Evolutionary conservation across 306 rosid genomes (phyloP), one percentile per base, ranked within the genome.

Genomic region (barrel medic (Medicago truncatula)): DNA sequence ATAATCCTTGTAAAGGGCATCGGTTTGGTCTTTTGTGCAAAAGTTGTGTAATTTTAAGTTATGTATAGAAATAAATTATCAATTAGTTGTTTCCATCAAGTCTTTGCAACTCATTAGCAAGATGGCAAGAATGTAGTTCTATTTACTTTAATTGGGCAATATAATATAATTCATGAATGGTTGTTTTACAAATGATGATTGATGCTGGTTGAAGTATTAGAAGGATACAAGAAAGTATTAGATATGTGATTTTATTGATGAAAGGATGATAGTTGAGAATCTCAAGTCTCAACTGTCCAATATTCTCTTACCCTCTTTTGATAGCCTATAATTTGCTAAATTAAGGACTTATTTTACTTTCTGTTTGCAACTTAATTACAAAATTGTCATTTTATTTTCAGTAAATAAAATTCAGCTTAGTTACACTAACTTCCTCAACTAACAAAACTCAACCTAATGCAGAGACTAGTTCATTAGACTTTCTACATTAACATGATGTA

Each of bases 41-140:
- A 75, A 75, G 52, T 75, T 67, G 77, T 82, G 86, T 78, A 75
- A 71, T 71, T 80, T 68, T 23, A 31, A 44, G 13, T 25, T 39
- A 41, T 58, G 84, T 79, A 76, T 66, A 71, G 82, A 66, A 70
- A 80, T 76, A 80, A 72, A 80, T 76, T 76, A 66, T 65, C 18
- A 8, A 8, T 74, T 74, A 21, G 43, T 72, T 71, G 53, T 60
- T 50, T 71, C 10, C 49, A 25, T 57, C 61, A 60, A 9, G 15
- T 17, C 36, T 66, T 64, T 70, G 68, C 53, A 74, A 63, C 60
- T 60, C 44, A 66, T 4, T 52, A 9, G 38, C 65, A 52, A 50
- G 46, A 75, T 41, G 44, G 44, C 52, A 61, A 61, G 20, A 56
- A 28, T 46, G 52, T 46, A 15, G 10, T 47, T 59, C 75, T 41